Evolutionary conservation across 78 protist species (phyloP).

Genomic region (Bodo saltans): DNA sequence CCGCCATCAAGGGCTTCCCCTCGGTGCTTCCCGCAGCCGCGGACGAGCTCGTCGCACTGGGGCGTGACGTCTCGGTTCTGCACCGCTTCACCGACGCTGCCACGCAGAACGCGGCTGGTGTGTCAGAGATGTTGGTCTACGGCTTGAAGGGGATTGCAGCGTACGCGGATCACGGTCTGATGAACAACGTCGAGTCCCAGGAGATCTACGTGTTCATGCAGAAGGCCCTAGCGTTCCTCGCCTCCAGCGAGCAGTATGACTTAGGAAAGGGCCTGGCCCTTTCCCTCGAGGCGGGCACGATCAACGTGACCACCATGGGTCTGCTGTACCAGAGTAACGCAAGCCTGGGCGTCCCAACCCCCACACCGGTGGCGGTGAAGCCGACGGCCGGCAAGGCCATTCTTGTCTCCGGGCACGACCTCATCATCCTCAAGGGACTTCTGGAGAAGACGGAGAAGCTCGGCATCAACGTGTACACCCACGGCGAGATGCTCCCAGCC

Average conservation of each 20-base stretch:
- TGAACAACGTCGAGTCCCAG: not conserved
- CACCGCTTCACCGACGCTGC: not conserved
- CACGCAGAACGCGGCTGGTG: not conserved
- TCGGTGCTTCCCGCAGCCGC: not conserved
- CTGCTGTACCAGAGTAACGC: conserved; percentile 44
- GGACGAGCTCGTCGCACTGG: not conserved
- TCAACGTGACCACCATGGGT: conserved; percentile 42
- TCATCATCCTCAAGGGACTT: conserved; percentile 39
- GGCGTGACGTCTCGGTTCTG: not conserved
- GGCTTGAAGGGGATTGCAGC: conserved; percentile 73
- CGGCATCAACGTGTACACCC: conserved; percentile 79
- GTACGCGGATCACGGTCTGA: conserved; percentile 49
- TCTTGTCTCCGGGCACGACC: conserved; percentile 72
- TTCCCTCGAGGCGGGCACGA: conserved; percentile 46
- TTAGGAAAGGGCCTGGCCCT: conserved; percentile 22
- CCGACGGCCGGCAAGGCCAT: conserved; percentile 58
- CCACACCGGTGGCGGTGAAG: not conserved
- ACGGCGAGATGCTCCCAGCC: conserved; percentile 86
- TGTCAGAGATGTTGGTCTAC: conserved; percentile 57
- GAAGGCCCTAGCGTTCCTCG: conserved; percentile 31
- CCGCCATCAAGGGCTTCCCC: not conserved
- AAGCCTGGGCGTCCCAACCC: conserved; percentile 46
- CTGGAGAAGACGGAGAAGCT: conserved; percentile 49
- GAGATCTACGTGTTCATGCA: conserved; percentile 9
- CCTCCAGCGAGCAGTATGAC: not conserved